phyloP scores from a whole-genome alignment of 768 basidiomycete genomes.

The Phlebiopsis flavidoalba region DNA sequence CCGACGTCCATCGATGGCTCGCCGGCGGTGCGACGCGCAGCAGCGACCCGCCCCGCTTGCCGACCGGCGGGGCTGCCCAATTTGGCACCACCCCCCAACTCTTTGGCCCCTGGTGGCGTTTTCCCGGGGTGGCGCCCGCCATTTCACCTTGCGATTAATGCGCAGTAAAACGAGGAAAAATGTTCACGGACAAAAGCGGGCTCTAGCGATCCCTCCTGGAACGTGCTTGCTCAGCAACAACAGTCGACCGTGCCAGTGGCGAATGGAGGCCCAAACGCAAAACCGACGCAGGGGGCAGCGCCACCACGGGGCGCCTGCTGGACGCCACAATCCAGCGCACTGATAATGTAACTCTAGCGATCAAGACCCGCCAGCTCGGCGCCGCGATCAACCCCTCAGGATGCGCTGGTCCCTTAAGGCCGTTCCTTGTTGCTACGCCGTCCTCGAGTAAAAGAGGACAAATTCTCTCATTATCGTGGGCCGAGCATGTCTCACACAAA shows the following conservation, averaged over 20 bases:
- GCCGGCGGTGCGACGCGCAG: neutral
- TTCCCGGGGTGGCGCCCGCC: neutral
- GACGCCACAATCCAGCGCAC: constrained; percentile 6
- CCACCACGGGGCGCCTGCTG: constrained; percentile 1
- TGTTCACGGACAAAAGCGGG: no score
- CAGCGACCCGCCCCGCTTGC: neutral
- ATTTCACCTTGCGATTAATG: no score
- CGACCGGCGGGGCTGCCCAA: neutral
- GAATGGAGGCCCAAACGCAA: neutral
- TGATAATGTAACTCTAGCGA: constrained; percentile 1
- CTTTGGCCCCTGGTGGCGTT: constrained; percentile 2
- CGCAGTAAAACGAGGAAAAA: no score
- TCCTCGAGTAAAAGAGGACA: neutral
- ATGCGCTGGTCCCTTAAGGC: neutral
- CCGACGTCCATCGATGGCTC: constrained; percentile 6
- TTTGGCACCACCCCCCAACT: neutral
- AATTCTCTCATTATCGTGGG: neutral
- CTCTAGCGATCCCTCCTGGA: no score
- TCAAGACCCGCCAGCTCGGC: neutral
- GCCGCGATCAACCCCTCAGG: neutral
- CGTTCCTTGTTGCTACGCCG: neutral
- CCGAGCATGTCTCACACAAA: neutral
- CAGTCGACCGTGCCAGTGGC: neutral
- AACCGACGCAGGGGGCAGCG: neutral
- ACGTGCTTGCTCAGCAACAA: neutral